Base-by-base conservation (phyloP, 306 rosid species). In the Aeschynomene evenia region DNA sequence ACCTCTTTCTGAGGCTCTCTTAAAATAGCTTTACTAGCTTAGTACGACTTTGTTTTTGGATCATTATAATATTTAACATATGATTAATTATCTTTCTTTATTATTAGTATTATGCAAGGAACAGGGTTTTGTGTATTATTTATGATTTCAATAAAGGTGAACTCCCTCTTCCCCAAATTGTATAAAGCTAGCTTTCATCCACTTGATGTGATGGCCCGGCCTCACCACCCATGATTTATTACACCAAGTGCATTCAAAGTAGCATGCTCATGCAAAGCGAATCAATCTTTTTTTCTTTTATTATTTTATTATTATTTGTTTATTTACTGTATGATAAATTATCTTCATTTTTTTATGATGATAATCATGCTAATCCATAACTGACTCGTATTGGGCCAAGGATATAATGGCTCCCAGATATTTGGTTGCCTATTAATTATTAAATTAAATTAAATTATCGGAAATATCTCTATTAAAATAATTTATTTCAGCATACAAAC, bases 151-250 rank as follows among this genome's bases (percentile, higher is more conserved):
- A 42, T 51, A 74, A 70, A 81, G 75, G 57, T 56, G 20, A 61
- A 40, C 73, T 70, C 65, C 62, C 69, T n/a, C n/a, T n/a, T n/a
- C n/a, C n/a, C n/a, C n/a, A n/a, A n/a, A n/a, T 51, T 12, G 66
- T 46, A 8, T 49, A 66, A 42, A 73, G 65, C 49, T 66, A 73
- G 65, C 49, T 66, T 26, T 39, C 20, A 68, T 6, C 63, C 63
- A 42, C 69, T 64, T 58, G 80, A 78, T 74, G 83, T 59, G 80
- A 78, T 78, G 50, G 18, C 13, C 75, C 71, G 79, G 77, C 87
- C 78, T 6, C 70, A 51, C 64, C 82, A 34, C 31, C 68, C 77
- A 26, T 77, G 23, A 36, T 64, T 76, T 48, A 68, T 58, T 58
- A 48, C 29, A 11, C 20, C 65, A n/a, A 15, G 1, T 18, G 34